These are phyloP conservation scores for Ochetophila trinervis DNA, from an alignment of 306 rosid species.

Conservation along the genomic window DNA sequence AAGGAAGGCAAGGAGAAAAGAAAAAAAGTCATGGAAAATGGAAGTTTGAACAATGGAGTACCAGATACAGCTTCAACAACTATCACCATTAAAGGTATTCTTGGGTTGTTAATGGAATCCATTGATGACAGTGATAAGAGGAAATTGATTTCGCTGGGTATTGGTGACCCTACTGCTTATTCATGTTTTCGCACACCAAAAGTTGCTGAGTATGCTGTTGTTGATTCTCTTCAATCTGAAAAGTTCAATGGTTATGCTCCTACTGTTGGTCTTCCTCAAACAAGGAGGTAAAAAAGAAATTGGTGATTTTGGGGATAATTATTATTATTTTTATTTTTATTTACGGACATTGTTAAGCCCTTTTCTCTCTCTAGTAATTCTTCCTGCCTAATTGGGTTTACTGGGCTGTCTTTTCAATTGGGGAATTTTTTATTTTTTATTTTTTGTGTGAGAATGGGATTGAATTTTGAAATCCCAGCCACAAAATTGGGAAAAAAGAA, in stretches of 20 bases:
- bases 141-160: slow-evolving; percentile 63
- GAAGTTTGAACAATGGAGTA: slow-evolving; percentile 31
- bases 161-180: slow-evolving; percentile 84
- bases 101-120: slow-evolving; percentile 53
- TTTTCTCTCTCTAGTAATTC: background rate
- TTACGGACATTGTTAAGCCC: background rate
- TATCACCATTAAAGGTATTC: slow-evolving; percentile 83
- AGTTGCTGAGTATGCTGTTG: slow-evolving; percentile 56
- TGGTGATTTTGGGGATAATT: background rate
- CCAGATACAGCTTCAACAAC: slow-evolving; percentile 43
- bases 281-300: slow-evolving; percentile 46
- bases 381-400: slow-evolving; percentile 1
- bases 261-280: slow-evolving; percentile 72
- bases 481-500: background rate
- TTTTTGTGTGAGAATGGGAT: background rate
- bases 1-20: background rate
- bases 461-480: background rate
- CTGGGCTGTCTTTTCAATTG: background rate
- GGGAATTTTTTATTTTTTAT: background rate
- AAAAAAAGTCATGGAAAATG: slow-evolving; percentile 44
- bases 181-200: slow-evolving; percentile 55
- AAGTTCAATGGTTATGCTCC: slow-evolving; percentile 90
- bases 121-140: slow-evolving; percentile 36
- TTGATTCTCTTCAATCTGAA: slow-evolving; percentile 50
- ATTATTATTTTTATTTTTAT: background rate